Conservation (phyloP, 179 eudicot species). For the Actinidia polygama region DNA sequence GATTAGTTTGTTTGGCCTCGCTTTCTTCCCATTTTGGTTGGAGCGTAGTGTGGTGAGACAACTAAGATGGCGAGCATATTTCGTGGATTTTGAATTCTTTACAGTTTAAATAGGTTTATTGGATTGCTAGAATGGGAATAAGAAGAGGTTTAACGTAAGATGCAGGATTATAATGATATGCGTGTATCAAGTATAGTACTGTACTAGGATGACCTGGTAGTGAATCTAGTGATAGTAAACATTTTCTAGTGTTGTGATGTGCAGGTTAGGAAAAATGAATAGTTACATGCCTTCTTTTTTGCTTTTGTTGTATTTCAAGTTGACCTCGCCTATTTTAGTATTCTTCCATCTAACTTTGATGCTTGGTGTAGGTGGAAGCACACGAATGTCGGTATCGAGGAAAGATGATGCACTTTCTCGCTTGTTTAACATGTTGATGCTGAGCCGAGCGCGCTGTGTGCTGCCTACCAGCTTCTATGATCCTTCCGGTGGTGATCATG, state of each 20-base stretch:
- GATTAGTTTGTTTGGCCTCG: not conserved
- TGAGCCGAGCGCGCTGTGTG: not conserved
- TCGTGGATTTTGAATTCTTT: not conserved
- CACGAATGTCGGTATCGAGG: constrained; percentile 22
- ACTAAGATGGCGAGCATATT: not conserved
- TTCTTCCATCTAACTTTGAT: not conserved
- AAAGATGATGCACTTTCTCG: not conserved
- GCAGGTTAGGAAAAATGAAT: not conserved
- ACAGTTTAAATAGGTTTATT: not conserved
- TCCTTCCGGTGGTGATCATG: not conserved
- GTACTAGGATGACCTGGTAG: not conserved
- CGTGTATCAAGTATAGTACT: not conserved
- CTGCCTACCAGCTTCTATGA: not conserved
- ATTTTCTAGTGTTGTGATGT: not conserved
- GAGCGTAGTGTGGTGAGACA: not conserved
- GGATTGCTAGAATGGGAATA: not conserved
- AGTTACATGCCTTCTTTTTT: not conserved
- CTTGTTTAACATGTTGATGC: not conserved
- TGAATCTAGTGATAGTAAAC: not conserved
- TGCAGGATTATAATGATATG: not conserved
- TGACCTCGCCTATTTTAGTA: not conserved
- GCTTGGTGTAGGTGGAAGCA: constrained; percentile 36
- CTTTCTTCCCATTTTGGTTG: not conserved
- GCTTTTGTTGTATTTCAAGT: not conserved
- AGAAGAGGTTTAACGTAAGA: constrained; percentile 8